Evolutionary conservation across 208 protist genomes (phyloP).

Genomic region (Crithidia thermophila): DNA sequence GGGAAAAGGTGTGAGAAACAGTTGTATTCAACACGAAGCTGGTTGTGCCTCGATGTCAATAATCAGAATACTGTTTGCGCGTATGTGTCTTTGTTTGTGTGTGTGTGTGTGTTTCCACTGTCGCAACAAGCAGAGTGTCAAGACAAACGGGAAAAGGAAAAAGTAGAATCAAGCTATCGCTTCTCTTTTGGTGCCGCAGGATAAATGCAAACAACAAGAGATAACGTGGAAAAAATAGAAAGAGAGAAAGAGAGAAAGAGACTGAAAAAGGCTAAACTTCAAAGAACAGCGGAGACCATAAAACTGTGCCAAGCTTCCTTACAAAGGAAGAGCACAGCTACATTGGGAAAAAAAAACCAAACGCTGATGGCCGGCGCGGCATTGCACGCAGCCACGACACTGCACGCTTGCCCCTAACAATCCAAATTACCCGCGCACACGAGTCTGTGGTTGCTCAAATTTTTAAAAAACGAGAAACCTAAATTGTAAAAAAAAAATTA

Average conservation of each 20-base stretch:
- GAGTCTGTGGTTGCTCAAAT: not conserved
- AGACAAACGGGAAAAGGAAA: not conserved
- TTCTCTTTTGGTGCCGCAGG: not conserved
- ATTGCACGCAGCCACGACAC: too few relatives aligned
- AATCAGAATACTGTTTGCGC: conserved; percentile 2
- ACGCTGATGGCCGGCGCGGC: too few relatives aligned
- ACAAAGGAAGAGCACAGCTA: not conserved
- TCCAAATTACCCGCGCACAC: not conserved
- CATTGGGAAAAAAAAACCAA: conserved; percentile 1
- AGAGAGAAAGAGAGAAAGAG: conserved; percentile 6
- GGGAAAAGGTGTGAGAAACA: too few relatives aligned
- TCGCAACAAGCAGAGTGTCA: not conserved
- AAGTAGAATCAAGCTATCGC: not conserved
- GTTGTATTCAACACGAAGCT: too few relatives aligned
- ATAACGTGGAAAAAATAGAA: not conserved
- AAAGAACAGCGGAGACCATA: not conserved
- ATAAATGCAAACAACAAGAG: not conserved
- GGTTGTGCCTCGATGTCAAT: too few relatives aligned
- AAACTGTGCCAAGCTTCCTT: not conserved
- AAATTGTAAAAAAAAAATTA: too few relatives aligned
- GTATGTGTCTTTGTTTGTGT: not conserved
- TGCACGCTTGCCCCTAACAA: too few relatives aligned
- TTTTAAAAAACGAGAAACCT: conserved; percentile 12
- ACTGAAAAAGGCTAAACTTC: conserved; percentile 11
- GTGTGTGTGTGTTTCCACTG: not conserved